Percentiles rank a stretch among this genome's conserved stretches.
Evolutionary conservation across 805 yeast species (phyloP).

Genomic region (Yarrowia bubula): DNA sequence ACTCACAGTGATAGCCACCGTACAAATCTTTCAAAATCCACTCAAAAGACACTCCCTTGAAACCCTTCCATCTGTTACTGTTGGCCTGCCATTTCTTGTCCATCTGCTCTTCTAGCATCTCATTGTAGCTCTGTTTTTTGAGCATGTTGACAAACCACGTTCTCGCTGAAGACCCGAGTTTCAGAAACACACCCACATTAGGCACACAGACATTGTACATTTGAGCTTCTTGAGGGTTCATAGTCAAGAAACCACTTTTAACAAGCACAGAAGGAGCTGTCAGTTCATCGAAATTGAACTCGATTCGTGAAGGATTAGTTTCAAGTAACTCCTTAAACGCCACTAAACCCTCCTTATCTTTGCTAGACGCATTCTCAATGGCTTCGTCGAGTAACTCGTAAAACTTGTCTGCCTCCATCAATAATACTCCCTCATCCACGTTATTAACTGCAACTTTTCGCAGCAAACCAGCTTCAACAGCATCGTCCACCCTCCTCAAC

Average conservation of each 20-base stretch:
- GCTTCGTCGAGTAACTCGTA: constrained; percentile 32
- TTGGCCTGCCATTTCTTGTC: constrained; percentile 37
- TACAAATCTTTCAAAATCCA: constrained; percentile 57
- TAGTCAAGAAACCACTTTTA: constrained; percentile 39
- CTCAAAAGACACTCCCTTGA: constrained; percentile 50
- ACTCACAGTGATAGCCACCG: constrained; percentile 57
- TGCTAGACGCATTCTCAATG: constrained; percentile 26
- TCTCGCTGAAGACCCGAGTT: constrained; percentile 37
- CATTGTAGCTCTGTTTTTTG: constrained; percentile 40
- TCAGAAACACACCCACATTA: constrained; percentile 41
- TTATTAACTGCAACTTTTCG: constrained; percentile 6
- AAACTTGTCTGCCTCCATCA: constrained; percentile 15
- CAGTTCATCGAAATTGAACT: constrained; percentile 35
- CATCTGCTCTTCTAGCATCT: constrained; percentile 40
- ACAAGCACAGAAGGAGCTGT: constrained; percentile 33
- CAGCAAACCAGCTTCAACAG: not conserved
- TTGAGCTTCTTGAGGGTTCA: constrained; percentile 38
- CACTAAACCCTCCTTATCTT: not conserved
- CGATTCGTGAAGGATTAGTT: constrained; percentile 35
- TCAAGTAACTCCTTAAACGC: not conserved
- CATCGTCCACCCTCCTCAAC: constrained; percentile 7
- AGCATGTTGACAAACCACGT: constrained; percentile 41
- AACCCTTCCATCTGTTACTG: constrained; percentile 44
- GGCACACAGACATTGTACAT: constrained; percentile 40
- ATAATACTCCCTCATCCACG: constrained; percentile 6